A percentile compares a stretch with the other conserved stretches of the same genome.
Evolutionary conservation across 257 asterid genomes (phyloP).

Genomic region (Datura wrightii): DNA sequence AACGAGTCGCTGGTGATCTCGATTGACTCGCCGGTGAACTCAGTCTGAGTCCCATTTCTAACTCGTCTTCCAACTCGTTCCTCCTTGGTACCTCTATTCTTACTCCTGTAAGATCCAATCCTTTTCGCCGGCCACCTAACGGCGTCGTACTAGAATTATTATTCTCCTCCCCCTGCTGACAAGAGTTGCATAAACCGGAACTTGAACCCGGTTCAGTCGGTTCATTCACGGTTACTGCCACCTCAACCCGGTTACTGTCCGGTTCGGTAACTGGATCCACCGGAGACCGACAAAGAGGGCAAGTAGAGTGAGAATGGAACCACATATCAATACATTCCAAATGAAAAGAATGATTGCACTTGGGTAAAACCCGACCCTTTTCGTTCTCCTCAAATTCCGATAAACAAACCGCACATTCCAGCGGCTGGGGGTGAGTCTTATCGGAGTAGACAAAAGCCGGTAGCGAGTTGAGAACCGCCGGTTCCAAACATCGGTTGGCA

Average conservation of each 20-base stretch:
- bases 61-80: conserved; percentile 48
- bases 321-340: conserved; percentile 84
- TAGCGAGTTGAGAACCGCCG: conserved; percentile 55
- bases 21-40: conserved; percentile 51
- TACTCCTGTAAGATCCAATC: conserved; percentile 51
- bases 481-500: conserved; percentile 64
- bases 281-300: conserved; percentile 83
- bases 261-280: conserved; percentile 52
- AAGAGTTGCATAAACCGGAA: conserved; percentile 41
- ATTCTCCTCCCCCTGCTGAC: conserved; percentile 37
- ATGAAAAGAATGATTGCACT: conserved; percentile 75
- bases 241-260: conserved; percentile 31
- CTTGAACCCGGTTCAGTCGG: conserved; percentile 54
- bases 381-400: conserved; percentile 76
- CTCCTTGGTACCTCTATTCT: conserved; percentile 69
- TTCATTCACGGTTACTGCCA: conserved; percentile 29
- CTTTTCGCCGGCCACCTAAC: conserved; percentile 55
- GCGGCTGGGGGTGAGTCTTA: conserved; percentile 42
- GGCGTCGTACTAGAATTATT: conserved; percentile 32
- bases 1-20: conserved; percentile 59
- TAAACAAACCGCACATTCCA: conserved; percentile 81
- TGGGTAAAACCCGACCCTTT: conserved; percentile 64
- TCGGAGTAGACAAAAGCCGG: conserved; percentile 56
- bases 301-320: conserved; percentile 80
- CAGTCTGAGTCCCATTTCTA: conserved; percentile 39